A percentile compares a stretch with the other conserved stretches of the same genome.
Conservation (phyloP, 208 protist genomes). For the Trichomonas gallinae region DNA sequence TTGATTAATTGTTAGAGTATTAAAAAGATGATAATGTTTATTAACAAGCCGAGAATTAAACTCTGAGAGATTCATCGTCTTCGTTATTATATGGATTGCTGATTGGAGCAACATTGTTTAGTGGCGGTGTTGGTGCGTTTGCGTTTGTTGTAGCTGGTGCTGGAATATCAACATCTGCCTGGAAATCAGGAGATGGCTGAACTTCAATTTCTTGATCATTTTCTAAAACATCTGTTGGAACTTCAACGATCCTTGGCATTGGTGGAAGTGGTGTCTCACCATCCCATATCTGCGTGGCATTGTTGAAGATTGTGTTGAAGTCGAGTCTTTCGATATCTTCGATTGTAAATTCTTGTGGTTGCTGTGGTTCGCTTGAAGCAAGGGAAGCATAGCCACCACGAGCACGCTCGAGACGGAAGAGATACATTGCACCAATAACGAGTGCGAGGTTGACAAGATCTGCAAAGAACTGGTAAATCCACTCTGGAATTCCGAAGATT, state of each 20-base stretch:
- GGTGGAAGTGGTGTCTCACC: background rate
- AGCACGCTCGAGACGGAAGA: background rate
- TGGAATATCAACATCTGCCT: background rate
- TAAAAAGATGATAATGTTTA: too few relatives aligned
- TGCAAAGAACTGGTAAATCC: background rate
- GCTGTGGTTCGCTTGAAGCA: background rate
- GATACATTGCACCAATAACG: background rate
- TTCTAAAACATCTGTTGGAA: background rate
- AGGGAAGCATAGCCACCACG: background rate
- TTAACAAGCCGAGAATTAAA: too few relatives aligned
- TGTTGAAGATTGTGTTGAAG: background rate
- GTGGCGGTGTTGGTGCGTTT: too few relatives aligned
- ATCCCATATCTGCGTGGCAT: background rate
- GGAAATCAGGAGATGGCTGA: background rate
- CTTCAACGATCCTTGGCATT: background rate
- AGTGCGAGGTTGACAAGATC: background rate
- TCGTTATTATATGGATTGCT: too few relatives aligned
- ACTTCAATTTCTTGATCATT: background rate
- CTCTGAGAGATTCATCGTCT: too few relatives aligned
- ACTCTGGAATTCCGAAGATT: background rate
- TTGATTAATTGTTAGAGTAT: too few relatives aligned
- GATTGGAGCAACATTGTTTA: too few relatives aligned
- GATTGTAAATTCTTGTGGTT: background rate
- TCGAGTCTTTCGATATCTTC: background rate
- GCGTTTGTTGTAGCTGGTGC: background rate